phyloP scores from a whole-genome alignment of 805 yeast genomes.

The Alloascoidea hylecoeti region DNA sequence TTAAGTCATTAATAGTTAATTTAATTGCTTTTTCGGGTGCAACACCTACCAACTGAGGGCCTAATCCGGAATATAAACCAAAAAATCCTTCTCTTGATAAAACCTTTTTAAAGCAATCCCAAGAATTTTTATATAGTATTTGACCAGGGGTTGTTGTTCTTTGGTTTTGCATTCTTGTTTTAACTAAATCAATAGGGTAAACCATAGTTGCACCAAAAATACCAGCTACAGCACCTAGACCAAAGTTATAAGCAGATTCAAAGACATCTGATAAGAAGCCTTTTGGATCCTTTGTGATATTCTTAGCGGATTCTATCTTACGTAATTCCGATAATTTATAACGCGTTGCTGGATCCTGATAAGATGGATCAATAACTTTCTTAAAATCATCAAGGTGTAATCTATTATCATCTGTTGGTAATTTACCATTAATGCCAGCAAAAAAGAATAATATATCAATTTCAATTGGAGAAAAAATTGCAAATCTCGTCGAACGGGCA shows the following conservation, averaged over 20 bases:
- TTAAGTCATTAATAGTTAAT: slow-evolving; percentile 82
- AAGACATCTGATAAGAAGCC: slow-evolving; percentile 47
- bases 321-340: slow-evolving; percentile 11
- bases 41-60: slow-evolving; percentile 91
- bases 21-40: slow-evolving; percentile 98
- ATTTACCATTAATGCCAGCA: slow-evolving; percentile 13
- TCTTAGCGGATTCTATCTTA: slow-evolving; percentile 24
- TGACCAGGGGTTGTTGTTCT: slow-evolving; percentile 40
- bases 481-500: slow-evolving; percentile 21
- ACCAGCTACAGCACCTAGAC: slow-evolving; percentile 90
- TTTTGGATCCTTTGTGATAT: slow-evolving; percentile 19
- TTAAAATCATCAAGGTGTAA: slow-evolving; percentile 20
- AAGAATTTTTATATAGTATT: slow-evolving; percentile 55
- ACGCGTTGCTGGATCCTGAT: slow-evolving; percentile 21
- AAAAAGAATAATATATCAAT: slow-evolving; percentile 27
- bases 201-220: slow-evolving; percentile 97
- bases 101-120: slow-evolving; percentile 78
- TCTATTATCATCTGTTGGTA: slow-evolving; percentile 13
- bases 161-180: slow-evolving; percentile 97
- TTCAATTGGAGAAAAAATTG: slow-evolving; percentile 27
- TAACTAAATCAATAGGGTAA: slow-evolving; percentile 90
- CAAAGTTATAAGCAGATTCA: slow-evolving; percentile 76
- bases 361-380: slow-evolving; percentile 25
- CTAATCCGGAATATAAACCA: slow-evolving; percentile 86
- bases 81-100: slow-evolving; percentile 60